Evolutionary conservation across 768 basidiomycete species (phyloP), one percentile per base, ranked within the genome.

Genomic region (Leccinum variicolor): DNA sequence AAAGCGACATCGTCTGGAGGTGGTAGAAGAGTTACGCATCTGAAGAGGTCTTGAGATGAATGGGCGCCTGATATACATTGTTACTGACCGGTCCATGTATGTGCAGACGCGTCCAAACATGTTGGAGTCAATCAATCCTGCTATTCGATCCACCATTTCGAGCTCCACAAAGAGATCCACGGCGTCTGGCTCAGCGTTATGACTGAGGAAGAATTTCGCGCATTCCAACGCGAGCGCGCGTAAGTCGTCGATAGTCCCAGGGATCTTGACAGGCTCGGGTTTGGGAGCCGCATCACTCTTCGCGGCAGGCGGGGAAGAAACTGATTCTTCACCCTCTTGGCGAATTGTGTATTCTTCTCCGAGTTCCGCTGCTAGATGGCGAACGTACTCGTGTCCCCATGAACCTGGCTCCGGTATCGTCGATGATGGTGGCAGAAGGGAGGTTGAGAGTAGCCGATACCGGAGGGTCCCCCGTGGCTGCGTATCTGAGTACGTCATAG

Each of bases 401-500:
- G 86, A 82, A n/a, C 96, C 95, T 0, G 97, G 95, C 63, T 94
- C 92, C 3, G 89, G 81, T 21, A 91, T 82, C 3, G 85, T 83
- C 3, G 89, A 83, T 41, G 84, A 79, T 17, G 81, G 67, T 33
- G 86, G 84, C 47, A 84, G 82, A 50, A 89, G 77, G 17, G 87
- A 83, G 9, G 86, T 84, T 7, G 92, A 89, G 34, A 94, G 80
- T 21, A 98, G 83, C 49, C 95, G 90, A 76, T 97, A 98, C 61
- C 86, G 85, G 28, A 99, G 86, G 3, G 97, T 99, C 56, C 96
- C 96, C 50, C 97, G 88, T 41, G 94, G 93, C 76, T 97, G 87
- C 17, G 93, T 95, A 75, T 99, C 97, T 9, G 95, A 98, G 72
- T 98, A 98, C 7, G 97, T 99, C 97, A 99, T 99, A 7, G 96